Base-by-base conservation (phyloP, 2,329 filamentous ascomycete species). In the Periglandula ipomoeae region DNA sequence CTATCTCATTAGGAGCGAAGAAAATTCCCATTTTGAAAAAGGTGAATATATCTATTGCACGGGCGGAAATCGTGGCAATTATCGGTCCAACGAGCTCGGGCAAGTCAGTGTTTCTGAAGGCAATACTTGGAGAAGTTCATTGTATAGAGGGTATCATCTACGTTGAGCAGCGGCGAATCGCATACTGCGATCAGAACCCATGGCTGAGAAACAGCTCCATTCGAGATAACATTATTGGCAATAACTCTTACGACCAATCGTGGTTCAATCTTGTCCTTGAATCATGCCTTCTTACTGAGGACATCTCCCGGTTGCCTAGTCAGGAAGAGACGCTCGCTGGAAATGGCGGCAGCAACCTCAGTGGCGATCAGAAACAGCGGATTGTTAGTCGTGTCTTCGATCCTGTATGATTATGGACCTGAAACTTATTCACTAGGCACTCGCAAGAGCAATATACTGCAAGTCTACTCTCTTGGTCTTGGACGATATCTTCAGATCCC, bases 221-320 rank as follows among this genome's bases (percentile, higher is more conserved):
- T 32, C 44, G 47, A 10, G 27, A 50, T 6, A 55, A 53, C 37
- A 52, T 55, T 9, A 27, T 50, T 17, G 46, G 53, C 24, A 32
- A 41, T 6, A 27, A 23, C 2, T 23, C 35, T 2, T 49, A 50
- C 35, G 35, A 38, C 17, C 5, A 7, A 38, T n/a, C 15, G 13
- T 38, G 35, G 35, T 38, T 17, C 17, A 8, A n/a, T 7, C 8
- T 20, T n/a, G 35, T 38, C 62, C 53, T 49, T 62, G 20, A 62
- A 65, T 11, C 63, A 57, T 3, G 57, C 53, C 3, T 56, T 68
- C 15, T 51, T 64, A 8, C 68, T 71, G 0, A 65, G 75, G 55
- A 69, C 79, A 15, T 78, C 74, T 53, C 63, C 67, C 15, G 71
- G 4, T 50, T 65, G 47, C 46, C 58, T 24, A 51, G 61, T 46